phyloP scores from a whole-genome alignment of 805 yeast genomes.

The Metschnikowia cubensis region DNA sequence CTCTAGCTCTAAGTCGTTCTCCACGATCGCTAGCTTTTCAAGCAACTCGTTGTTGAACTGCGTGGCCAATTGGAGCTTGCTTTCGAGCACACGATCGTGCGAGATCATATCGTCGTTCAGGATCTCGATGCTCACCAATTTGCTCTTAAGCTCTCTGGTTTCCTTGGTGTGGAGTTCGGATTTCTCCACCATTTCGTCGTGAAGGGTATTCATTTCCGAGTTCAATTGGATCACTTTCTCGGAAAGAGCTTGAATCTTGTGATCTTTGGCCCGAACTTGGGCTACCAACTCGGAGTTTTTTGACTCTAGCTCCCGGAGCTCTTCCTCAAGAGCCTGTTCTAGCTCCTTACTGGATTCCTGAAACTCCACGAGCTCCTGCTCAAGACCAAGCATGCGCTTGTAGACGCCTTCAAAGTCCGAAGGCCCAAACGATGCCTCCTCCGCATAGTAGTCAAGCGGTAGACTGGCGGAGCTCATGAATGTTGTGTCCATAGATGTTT shows the following conservation, averaged over 20 bases:
- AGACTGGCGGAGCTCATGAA: constrained; percentile 3
- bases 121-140: constrained; percentile 40
- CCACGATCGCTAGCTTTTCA: constrained; percentile 41
- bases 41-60: constrained; percentile 40
- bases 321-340: constrained; percentile 44
- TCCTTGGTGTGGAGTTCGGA: constrained; percentile 19
- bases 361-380: constrained; percentile 37
- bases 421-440: neutral
- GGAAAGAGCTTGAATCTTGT: constrained; percentile 19
- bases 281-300: constrained; percentile 19
- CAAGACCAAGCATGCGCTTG: constrained; percentile 32
- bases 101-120: constrained; percentile 39
- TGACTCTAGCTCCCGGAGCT: constrained; percentile 32
- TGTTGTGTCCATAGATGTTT: constrained; percentile 2
- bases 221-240: constrained; percentile 14
- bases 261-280: constrained; percentile 17
- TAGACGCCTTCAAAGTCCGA: constrained; percentile 10
- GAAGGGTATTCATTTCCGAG: constrained; percentile 21
- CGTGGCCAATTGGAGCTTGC: constrained; percentile 30
- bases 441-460: neutral
- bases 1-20: constrained; percentile 31
- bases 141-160: constrained; percentile 23
- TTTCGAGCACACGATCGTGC: constrained; percentile 33
- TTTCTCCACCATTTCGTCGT: constrained; percentile 10
- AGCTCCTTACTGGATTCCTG: constrained; percentile 43